A percentile compares a stretch with the other conserved stretches of the same genome.
Evolutionary conservation across 192 early-diverging fungal genomes (phyloP).

Genomic region (Backusella circina): DNA sequence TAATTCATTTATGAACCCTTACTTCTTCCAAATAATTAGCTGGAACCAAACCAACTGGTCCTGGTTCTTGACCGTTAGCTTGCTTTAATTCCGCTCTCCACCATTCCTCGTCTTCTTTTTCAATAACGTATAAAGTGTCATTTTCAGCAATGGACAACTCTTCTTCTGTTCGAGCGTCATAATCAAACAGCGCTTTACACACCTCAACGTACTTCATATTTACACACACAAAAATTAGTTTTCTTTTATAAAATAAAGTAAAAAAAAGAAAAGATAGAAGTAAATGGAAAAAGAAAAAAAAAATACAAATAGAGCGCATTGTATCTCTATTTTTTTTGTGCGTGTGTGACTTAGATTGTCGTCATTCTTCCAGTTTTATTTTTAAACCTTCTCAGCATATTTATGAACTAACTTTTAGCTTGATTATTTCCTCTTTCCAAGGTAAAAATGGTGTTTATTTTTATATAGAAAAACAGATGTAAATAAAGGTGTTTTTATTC

Average conservation of each 20-base stretch:
- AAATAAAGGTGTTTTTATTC: too few relatives aligned
- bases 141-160: constrained; percentile 85
- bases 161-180: constrained; percentile 78
- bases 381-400: too few relatives aligned
- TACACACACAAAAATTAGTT: neutral
- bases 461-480: too few relatives aligned
- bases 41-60: constrained; percentile 80
- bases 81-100: constrained; percentile 77
- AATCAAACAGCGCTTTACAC: constrained; percentile 85
- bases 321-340: too few relatives aligned
- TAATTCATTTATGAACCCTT: neutral
- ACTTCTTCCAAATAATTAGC: constrained; percentile 83
- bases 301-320: neutral
- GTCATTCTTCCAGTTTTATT: too few relatives aligned
- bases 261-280: too few relatives aligned
- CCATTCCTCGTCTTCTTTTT: constrained; percentile 92
- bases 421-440: too few relatives aligned
- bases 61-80: constrained; percentile 37
- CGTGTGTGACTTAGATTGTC: too few relatives aligned
- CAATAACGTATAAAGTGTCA: constrained; percentile 83
- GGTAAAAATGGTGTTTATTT: too few relatives aligned
- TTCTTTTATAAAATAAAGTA: neutral
- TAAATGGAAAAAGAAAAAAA: too few relatives aligned
- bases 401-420: too few relatives aligned
- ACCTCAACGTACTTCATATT: constrained; percentile 48